Conservation (phyloP, 352 stramenopile species). For the Phytophthora syringae region DNA sequence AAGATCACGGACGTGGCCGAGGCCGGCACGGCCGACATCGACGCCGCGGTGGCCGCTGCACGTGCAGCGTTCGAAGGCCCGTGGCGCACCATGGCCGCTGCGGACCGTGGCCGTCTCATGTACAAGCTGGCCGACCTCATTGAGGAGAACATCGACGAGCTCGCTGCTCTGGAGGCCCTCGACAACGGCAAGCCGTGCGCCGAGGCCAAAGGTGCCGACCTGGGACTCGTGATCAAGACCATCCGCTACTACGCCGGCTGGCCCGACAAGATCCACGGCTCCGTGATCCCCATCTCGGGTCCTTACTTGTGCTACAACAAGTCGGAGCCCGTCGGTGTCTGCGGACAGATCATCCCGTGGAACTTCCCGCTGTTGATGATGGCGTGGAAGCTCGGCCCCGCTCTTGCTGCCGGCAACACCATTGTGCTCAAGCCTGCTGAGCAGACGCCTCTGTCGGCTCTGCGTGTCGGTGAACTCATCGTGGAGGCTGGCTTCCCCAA, state of each 20-base stretch:
- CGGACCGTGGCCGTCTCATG: constrained; percentile 51
- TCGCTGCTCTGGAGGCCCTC: constrained; percentile 89
- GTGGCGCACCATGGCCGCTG: constrained; percentile 64
- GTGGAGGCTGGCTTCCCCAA: constrained; percentile 75
- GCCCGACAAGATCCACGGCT: constrained; percentile 82
- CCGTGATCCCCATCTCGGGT: constrained; percentile 68
- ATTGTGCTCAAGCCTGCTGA: constrained; percentile 95
- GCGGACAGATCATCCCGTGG: constrained; percentile 94
- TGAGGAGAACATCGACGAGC: constrained; percentile 67
- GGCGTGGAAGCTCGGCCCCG: constrained; percentile 92
- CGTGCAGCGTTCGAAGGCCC: constrained; percentile 67
- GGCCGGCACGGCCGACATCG: constrained; percentile 67
- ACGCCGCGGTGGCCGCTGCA: constrained; percentile 74
- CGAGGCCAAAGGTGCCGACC: constrained; percentile 89
- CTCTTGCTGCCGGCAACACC: constrained; percentile 92
- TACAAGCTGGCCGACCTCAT: constrained; percentile 62
- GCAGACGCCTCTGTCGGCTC: constrained; percentile 93
- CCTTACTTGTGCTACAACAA: constrained; percentile 71
- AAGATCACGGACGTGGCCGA: constrained; percentile 76
- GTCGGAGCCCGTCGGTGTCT: constrained; percentile 91
- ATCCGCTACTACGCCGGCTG: constrained; percentile 95
- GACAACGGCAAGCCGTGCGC: constrained; percentile 95
- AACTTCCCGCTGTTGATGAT: constrained; percentile 98
- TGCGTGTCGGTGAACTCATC: constrained; percentile 90
- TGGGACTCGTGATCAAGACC: constrained; percentile 83